Evolutionary conservation across 768 basidiomycete species (phyloP), one percentile per base, ranked within the genome.

Genomic region (Tylopilus subfusipes): DNA sequence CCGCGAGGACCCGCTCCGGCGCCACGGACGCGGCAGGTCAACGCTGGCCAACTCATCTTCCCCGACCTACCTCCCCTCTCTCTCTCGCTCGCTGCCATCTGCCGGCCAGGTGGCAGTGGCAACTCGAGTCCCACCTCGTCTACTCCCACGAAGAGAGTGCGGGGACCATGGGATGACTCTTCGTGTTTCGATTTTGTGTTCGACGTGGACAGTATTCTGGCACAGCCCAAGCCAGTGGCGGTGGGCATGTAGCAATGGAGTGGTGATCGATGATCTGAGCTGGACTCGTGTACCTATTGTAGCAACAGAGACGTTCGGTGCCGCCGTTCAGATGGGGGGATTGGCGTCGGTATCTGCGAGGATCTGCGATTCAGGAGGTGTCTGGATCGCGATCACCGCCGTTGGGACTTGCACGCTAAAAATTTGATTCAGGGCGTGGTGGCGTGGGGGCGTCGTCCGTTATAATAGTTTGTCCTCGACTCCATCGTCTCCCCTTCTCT

Each of bases 151-250:
- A 65, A 62, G 54, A 39, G 59, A 24, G 42, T 72, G 38, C 74
- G 82, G 18, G 82, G 82, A 0, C 82, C 84, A 18, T 84, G 84
- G 83, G 80, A 83, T 61, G 79, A 84, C 60, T 77, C 79, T 25
- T 70, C 75, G 45, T 73, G 74, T 54, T 75, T 82, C 39, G 29
- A 56, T 16, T 54, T 78, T 38, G 68, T 58, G 22, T 64, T 84
- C 53, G 76, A 83, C 56, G 74, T 82, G 53, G 77, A 76, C 50
- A 70, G 64, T 34, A 52, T 85, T 52, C 61, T 85, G 50, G 67
- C 75, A 36, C 72, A 74, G 46, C 73, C 79, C 24, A 72, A 76
- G 65, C 80, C 79, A 31, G 80, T 72, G 11, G 78, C 76, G 10
- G 58, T 54, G 22, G 54, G 53, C 25, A 6, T 30, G 30, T 30